Base-by-base conservation (phyloP, 2,329 filamentous ascomycete genomes). In the Sclerotiophoma versabilis region DNA sequence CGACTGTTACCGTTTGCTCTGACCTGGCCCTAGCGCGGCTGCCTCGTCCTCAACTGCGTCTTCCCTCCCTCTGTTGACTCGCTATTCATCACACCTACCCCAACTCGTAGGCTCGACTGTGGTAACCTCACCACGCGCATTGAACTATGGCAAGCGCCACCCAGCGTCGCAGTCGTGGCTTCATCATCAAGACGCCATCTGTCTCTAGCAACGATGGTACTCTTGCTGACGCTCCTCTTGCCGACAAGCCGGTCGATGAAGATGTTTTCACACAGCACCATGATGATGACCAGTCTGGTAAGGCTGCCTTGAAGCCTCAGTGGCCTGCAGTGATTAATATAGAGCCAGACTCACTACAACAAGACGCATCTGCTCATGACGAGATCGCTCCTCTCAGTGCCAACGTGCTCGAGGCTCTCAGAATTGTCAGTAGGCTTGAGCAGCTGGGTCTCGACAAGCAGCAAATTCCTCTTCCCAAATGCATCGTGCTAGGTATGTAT, bases 401-500 rank as follows among this genome's bases (percentile, higher is more conserved):
- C n/a, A 81, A 85, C 38, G 76, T 89, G 1, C 89, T 88, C 45
- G 80, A 83, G 0, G 84, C 87, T 42, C 87, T 91, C 2, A 81
- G 89, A 39, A 84, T 84, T 0, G 82, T 92, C 0, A 84, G 84
- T 11, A 58, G 59, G 41, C 82, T 96, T 0, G 85, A 91, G 44
- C 82, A 87, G 5, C 81, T 93, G 0, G 90, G 89, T 0, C 86
- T 96, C 0, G 86, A 89, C 43, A 84, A 89, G 15, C 83, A 86
- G 4, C 67, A 79, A 0, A 84, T 91, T 0, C 84, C 85, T 0
- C 78, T 96, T 0, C 91, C 92, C 0, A 91, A 92, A 62, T 86
- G 96, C 9, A 89, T 93, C 5, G 84, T 96, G 0, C 86, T 96
- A 0, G 92, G 92, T 71, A 49, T 15, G 61, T 45, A 11, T 10